These are phyloP conservation scores for Dryadomyces quercus-mongolicae DNA, from an alignment of 2,329 filamentous ascomycete genomes.

Conservation along the genomic window DNA sequence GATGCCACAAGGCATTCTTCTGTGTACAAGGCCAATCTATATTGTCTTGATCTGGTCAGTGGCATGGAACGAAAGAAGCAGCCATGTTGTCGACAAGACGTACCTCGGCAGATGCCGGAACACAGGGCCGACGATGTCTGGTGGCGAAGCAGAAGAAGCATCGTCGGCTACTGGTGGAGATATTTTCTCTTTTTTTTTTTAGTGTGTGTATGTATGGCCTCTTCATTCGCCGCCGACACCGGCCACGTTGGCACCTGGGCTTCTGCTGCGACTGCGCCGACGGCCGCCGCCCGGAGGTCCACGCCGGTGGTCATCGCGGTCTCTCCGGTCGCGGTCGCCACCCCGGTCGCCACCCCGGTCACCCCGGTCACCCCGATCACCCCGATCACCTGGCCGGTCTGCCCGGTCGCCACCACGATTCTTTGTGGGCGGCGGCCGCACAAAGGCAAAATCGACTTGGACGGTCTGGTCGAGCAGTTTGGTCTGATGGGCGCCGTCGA, in stretches of 20 bases:
- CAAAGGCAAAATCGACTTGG: slow-evolving; percentile 74
- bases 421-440: slow-evolving; percentile 60
- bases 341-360: slow-evolving; percentile 6
- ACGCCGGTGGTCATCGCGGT: slow-evolving; percentile 1
- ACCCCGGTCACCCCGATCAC: background rate
- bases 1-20: too few species aligned
- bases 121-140: slow-evolving; percentile 5
- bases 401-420: slow-evolving; percentile 21
- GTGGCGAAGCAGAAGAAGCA: background rate
- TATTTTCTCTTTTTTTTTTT: background rate
- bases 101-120: background rate
- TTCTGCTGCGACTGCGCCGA: slow-evolving; percentile 32
- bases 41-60: background rate
- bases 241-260: slow-evolving; percentile 21
- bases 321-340: slow-evolving; percentile 16
- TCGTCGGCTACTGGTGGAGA: too few species aligned
- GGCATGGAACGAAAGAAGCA: background rate
- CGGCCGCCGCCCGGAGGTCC: slow-evolving; percentile 20
- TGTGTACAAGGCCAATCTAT: background rate
- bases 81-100: background rate
- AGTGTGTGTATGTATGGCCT: too few species aligned
- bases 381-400: slow-evolving; percentile 19
- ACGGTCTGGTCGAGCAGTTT: slow-evolving; percentile 75
- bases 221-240: slow-evolving; percentile 15
- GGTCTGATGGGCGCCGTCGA: slow-evolving; percentile 64